Conservation (phyloP, 306 rosid genomes). For the Prunus mongolica region DNA sequence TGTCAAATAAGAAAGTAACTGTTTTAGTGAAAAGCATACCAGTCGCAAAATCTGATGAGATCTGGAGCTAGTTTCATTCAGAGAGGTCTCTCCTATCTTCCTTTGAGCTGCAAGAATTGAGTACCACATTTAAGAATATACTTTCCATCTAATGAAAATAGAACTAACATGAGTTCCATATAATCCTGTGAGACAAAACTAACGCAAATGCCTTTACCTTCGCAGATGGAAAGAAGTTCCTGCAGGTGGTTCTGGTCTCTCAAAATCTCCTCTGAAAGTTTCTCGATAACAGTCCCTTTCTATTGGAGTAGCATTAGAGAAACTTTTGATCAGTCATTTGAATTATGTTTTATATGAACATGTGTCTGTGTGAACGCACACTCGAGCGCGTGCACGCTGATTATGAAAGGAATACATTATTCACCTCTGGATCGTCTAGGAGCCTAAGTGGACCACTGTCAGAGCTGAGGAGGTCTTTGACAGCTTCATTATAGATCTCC, state of each 20-base stretch:
- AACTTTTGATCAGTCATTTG: slow-evolving; percentile 11
- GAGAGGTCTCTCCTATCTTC: slow-evolving; percentile 84
- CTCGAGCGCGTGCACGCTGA: not conserved
- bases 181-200: not conserved
- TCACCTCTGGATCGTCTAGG: slow-evolving; percentile 92
- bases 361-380: not conserved
- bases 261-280: slow-evolving; percentile 70
- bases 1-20: not conserved
- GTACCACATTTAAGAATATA: not conserved
- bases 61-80: slow-evolving; percentile 89
- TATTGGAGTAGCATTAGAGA: slow-evolving; percentile 23
- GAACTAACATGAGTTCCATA: slow-evolving; percentile 6
- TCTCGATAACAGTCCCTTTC: slow-evolving; percentile 87
- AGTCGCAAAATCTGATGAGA: slow-evolving; percentile 92
- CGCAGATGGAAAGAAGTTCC: slow-evolving; percentile 61
- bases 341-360: not conserved
- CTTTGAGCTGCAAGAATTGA: slow-evolving; percentile 61
- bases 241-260: slow-evolving; percentile 54
- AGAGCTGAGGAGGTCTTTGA: slow-evolving; percentile 66
- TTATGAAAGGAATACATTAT: not conserved
- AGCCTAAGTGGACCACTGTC: slow-evolving; percentile 60
- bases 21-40: slow-evolving; percentile 41
- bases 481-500: slow-evolving; percentile 92
- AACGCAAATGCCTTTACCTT: slow-evolving; percentile 40
- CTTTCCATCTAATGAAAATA: not conserved